These are phyloP conservation scores for Oehlia diaphana DNA, from an alignment of 192 early-diverging fungal genomes.

Conservation along the genomic window DNA sequence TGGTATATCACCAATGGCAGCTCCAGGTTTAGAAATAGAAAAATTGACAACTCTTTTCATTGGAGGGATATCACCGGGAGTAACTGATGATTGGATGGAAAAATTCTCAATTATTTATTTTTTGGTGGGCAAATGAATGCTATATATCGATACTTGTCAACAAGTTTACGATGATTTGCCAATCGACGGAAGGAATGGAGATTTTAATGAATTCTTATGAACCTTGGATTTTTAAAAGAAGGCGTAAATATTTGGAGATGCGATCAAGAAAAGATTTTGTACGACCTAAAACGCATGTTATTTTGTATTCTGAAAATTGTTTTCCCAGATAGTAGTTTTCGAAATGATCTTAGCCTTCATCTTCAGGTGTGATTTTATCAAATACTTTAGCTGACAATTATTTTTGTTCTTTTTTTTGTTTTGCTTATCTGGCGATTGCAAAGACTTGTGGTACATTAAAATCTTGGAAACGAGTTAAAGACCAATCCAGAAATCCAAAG, in stretches of 20 bases:
- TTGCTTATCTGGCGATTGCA: neutral
- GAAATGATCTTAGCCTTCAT: neutral
- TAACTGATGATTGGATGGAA: slow-evolving; percentile 67
- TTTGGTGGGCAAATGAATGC: too few species aligned
- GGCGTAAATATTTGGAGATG: too few species aligned
- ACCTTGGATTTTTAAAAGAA: slow-evolving; percentile 14
- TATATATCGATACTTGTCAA: too few species aligned
- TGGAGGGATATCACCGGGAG: slow-evolving; percentile 65
- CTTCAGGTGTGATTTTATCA: slow-evolving; percentile 18
- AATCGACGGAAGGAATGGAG: slow-evolving; percentile 23
- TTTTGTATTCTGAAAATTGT: neutral
- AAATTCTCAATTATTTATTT: slow-evolving; percentile 37
- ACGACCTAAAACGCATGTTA: neutral
- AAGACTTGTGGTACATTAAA: slow-evolving; percentile 68
- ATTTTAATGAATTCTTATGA: neutral
- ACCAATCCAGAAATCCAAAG: slow-evolving; percentile 62
- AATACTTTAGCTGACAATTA: slow-evolving; percentile 3
- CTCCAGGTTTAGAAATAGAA: slow-evolving; percentile 33
- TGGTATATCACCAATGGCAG: neutral
- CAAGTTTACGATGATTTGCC: slow-evolving; percentile 36
- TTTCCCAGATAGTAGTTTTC: slow-evolving; percentile 11
- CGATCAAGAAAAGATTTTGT: neutral
- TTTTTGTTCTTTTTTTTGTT: slow-evolving; percentile 16
- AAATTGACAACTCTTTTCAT: slow-evolving; percentile 74
- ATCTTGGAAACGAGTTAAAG: slow-evolving; percentile 71